Evolutionary conservation across 768 basidiomycete genomes (phyloP).

Genomic region (Boletus patriciae): DNA sequence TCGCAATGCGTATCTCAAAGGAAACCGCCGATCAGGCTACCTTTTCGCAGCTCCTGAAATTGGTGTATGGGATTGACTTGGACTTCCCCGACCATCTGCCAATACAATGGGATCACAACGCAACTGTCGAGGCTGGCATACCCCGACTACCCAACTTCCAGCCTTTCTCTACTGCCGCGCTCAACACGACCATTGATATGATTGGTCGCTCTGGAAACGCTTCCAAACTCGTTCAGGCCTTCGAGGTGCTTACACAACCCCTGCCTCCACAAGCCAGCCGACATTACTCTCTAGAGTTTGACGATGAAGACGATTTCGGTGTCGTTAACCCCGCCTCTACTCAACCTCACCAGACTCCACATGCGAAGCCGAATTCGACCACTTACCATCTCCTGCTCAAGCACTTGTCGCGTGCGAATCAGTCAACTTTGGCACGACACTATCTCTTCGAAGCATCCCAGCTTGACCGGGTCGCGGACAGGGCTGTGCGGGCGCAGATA

Average conservation of each 20-base stretch:
- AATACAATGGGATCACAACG: constrained; percentile 16
- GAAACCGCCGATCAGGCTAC: constrained; percentile 53
- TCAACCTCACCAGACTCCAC: constrained; percentile 36
- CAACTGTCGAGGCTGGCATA: constrained; percentile 11
- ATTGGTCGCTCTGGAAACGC: constrained; percentile 60
- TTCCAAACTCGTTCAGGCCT: constrained; percentile 69
- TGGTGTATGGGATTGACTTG: constrained; percentile 77
- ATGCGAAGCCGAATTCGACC: constrained; percentile 62
- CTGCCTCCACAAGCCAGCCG: constrained; percentile 50
- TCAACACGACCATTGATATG: constrained; percentile 73
- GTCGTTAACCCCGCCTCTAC: constrained; percentile 39
- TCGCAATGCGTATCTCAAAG: constrained; percentile 67
- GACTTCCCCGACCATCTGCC: constrained; percentile 69
- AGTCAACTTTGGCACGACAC: constrained; percentile 61
- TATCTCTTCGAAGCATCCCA: constrained; percentile 56
- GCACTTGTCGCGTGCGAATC: constrained; percentile 48
- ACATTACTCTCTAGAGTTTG: constrained; percentile 54
- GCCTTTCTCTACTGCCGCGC: constrained; percentile 59
- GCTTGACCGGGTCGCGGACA: constrained; percentile 40
- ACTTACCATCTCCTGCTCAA: constrained; percentile 64
- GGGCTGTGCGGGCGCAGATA: constrained; percentile 37
- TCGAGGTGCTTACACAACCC: constrained; percentile 76
- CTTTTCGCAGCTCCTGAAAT: constrained; percentile 61
- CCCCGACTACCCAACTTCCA: constrained; percentile 31
- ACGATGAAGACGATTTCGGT: constrained; percentile 63